Evolutionary conservation across 2,329 filamentous ascomycete genomes (phyloP), one percentile per base, ranked within the genome.

Genomic region (Aspergillus piperis): DNA sequence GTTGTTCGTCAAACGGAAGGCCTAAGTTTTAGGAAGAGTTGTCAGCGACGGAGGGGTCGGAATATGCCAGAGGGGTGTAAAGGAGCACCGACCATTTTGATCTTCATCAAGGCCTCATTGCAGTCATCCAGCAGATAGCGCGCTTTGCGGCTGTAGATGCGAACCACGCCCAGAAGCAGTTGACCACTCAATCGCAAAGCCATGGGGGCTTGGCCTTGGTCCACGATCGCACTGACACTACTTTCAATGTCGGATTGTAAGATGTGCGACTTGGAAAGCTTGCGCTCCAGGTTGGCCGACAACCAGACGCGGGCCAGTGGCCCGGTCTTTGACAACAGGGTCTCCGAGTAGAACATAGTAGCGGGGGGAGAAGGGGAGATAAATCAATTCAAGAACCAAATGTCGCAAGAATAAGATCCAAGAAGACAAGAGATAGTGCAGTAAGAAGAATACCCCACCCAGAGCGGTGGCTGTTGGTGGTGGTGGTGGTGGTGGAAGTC

Each of bases 251-350:
- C 96, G 61, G 93, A 94, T 75, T 96, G 92, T 65, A 99, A 78
- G 68, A 98, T 95, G 72, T 97, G 92, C 65, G 92, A 92, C 81
- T 99, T 99, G 69, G 93, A 96, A 62, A 99, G 88, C 82, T 98
- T 99, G 83, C 94, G 92, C 85, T 98, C 95, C 66, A 98, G 84
- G 79, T 98, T 99, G 81, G 95, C 92, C 32, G 95, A 96, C 63
- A 98, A 86, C 95, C 95, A 99, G 81, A 98, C 93, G 74, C 92
- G 91, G 80, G 95, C 95, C 83, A 99, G 81, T 73, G 95, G 94
- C 82, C 95, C 95, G 70, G 92, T 96, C 88, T 96, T 96, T 77
- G 93, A 92, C 71, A 99, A 86, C 61, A 99, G 86, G 58, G 92
- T 92, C 82, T 96, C 92, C 57, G 95, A 96, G 78, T 97, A 98